A percentile compares a stretch with the other conserved stretches of the same genome.
These are phyloP conservation scores for Camellia sinensis DNA, from an alignment of 148 eudicot species.

Conservation along the genomic window DNA sequence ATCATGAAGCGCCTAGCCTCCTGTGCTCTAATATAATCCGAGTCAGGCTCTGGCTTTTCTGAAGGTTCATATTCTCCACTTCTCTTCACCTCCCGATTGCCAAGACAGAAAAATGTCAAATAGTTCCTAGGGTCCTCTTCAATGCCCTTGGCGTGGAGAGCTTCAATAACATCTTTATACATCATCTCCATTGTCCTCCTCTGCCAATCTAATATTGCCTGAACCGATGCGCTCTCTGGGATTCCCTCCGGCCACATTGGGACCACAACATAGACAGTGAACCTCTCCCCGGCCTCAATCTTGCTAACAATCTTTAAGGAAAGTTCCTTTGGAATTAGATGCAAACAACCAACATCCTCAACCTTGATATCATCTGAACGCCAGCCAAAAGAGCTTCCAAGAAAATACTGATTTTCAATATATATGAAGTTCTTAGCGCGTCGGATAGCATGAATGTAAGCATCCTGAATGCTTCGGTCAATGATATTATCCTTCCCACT, in stretches of 20 bases:
- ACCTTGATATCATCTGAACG: slow-evolving; percentile 37
- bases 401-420: slow-evolving; percentile 76
- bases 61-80: slow-evolving; percentile 68
- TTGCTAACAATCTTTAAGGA: slow-evolving; percentile 70
- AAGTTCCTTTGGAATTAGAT: slow-evolving; percentile 71
- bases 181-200: slow-evolving; percentile 19
- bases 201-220: slow-evolving; percentile 19
- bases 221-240: slow-evolving; percentile 17
- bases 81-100: slow-evolving; percentile 65
- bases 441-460: slow-evolving; percentile 74
- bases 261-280: slow-evolving; percentile 15
- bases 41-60: slow-evolving; percentile 55
- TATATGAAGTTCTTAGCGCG: slow-evolving; percentile 69
- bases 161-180: slow-evolving; percentile 29
- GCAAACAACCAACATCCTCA: slow-evolving; percentile 62
- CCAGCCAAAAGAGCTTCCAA: slow-evolving; percentile 71
- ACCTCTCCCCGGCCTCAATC: slow-evolving; percentile 63
- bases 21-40: slow-evolving; percentile 61
- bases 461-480: slow-evolving; percentile 81
- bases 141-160: slow-evolving; percentile 55
- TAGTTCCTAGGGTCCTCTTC: slow-evolving; percentile 75
- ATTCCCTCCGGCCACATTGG: slow-evolving; percentile 21
- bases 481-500: slow-evolving; percentile 81
- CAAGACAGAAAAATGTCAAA: slow-evolving; percentile 76
- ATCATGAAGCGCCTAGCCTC: slow-evolving; percentile 75